Percentiles rank a stretch among this genome's conserved stretches.
Evolutionary conservation across 495 filamentous ascomycete species (phyloP).

Genomic region (Penicillium arizonense): DNA sequence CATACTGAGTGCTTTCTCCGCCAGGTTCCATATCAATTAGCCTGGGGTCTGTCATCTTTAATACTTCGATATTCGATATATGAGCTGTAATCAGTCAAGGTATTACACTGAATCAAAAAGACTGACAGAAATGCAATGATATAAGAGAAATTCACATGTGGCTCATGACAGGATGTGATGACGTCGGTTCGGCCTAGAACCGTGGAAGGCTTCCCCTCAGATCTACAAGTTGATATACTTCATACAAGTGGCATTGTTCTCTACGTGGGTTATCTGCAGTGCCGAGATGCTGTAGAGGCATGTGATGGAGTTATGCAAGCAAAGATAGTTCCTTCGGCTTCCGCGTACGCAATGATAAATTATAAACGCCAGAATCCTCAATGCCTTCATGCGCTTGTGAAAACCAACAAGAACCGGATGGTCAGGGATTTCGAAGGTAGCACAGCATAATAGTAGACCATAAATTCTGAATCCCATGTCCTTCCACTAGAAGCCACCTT

Average conservation of each 20-base stretch:
- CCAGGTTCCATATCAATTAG: constrained; percentile 62
- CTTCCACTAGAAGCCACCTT: constrained; percentile 1
- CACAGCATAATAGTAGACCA: neutral
- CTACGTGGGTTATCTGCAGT: neutral
- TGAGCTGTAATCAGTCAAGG: neutral
- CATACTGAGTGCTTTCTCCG: constrained; percentile 62
- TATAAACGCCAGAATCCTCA: constrained; percentile 6
- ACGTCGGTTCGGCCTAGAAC: constrained; percentile 14
- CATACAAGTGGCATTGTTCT: neutral
- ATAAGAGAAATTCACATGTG: neutral
- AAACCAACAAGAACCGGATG: neutral
- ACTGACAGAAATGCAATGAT: neutral
- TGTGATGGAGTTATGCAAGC: too few species aligned
- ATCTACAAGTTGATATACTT: neutral
- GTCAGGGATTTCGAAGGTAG: neutral
- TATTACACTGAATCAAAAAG: neutral
- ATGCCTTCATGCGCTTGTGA: constrained; percentile 20
- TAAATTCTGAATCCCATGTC: neutral
- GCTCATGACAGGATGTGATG: constrained; percentile 21
- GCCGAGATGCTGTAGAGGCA: neutral
- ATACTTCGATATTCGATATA: neutral
- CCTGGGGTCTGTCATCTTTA: constrained; percentile 33
- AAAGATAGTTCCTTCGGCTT: neutral
- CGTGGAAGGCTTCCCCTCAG: neutral
- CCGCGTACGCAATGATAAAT: constrained; percentile 1